Percentiles rank a stretch among this genome's conserved stretches.
Evolutionary conservation across 164 flowering plant genomes (phyloP).

Genomic region (Magnolia sinica): DNA sequence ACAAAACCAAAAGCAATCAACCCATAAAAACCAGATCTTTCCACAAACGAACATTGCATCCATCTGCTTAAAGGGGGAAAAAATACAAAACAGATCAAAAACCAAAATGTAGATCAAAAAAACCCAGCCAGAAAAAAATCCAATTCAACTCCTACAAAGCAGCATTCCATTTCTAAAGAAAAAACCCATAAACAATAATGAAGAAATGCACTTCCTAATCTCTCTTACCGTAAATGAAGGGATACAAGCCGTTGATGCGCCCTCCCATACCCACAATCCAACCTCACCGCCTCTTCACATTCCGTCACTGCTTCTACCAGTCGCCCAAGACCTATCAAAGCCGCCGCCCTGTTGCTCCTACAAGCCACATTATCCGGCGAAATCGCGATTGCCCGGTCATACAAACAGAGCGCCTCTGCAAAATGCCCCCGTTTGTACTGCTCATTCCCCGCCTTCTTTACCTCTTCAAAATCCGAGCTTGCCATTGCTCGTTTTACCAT

Average conservation of each 20-base stretch:
- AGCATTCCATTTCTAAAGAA: background rate
- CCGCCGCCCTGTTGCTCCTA: constrained; percentile 78
- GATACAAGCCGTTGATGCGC: constrained; percentile 80
- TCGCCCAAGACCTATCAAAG: constrained; percentile 69
- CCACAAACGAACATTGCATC: background rate
- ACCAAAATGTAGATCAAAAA: constrained; percentile 1
- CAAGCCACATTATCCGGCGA: constrained; percentile 73
- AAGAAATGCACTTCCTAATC: background rate
- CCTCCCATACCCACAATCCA: constrained; percentile 68
- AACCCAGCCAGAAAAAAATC: background rate
- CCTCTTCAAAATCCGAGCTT: constrained; percentile 59
- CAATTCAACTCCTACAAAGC: background rate
- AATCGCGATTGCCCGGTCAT: constrained; percentile 73
- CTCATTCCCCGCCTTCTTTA: constrained; percentile 76
- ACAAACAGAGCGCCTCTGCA: constrained; percentile 69
- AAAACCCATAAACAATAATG: background rate
- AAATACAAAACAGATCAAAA: background rate
- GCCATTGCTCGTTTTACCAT: constrained; percentile 22
- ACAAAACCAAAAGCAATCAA: background rate
- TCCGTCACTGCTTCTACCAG: constrained; percentile 75
- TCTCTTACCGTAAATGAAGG: constrained; percentile 59
- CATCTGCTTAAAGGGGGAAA: background rate
- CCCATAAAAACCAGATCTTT: background rate
- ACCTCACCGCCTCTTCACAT: constrained; percentile 78
- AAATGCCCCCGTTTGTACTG: constrained; percentile 73